Conservation (phyloP, 2,329 filamentous ascomycete genomes). For the Diaporthe capsici region DNA sequence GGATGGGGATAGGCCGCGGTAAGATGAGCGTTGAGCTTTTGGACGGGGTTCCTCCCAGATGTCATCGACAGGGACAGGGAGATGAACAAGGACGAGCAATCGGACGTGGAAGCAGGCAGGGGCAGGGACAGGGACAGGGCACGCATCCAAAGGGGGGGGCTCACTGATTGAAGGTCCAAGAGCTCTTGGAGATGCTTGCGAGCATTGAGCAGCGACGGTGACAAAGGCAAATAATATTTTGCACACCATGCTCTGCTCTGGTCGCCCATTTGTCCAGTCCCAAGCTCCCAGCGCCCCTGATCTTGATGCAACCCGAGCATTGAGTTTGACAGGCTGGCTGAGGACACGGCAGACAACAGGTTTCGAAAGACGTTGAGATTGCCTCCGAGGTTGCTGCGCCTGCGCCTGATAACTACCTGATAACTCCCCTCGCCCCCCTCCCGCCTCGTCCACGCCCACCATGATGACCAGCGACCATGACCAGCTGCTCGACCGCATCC, state of each 20-base stretch:
- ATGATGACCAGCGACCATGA: conserved; percentile 38
- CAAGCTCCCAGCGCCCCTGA: conserved; percentile 4
- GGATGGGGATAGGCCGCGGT: not conserved
- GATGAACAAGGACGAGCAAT: not conserved
- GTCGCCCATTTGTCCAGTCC: conserved; percentile 19
- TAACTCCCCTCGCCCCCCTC: not conserved
- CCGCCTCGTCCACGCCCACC: not conserved
- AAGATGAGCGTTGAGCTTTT: conserved; percentile 13
- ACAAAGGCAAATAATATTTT: conserved; percentile 14
- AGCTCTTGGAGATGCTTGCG: conserved; percentile 28
- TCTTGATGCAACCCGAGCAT: conserved; percentile 31
- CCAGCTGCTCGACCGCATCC: conserved; percentile 27
- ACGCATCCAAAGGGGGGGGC: too few species aligned
- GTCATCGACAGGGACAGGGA: not conserved
- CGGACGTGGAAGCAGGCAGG: not conserved
- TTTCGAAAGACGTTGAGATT: not conserved
- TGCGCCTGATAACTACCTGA: not conserved
- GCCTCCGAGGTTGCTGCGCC: conserved; percentile 4
- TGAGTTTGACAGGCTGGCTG: conserved; percentile 14
- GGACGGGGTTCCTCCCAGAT: conserved; percentile 8
- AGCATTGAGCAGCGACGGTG: not conserved
- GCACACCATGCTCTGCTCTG: not conserved
- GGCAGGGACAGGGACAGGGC: not conserved
- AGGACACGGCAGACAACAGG: conserved; percentile 4
- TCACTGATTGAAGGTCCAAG: not conserved